Conservation (phyloP, 1,284 basidiomycete genomes). For the Veloboletus limbatus region DNA sequence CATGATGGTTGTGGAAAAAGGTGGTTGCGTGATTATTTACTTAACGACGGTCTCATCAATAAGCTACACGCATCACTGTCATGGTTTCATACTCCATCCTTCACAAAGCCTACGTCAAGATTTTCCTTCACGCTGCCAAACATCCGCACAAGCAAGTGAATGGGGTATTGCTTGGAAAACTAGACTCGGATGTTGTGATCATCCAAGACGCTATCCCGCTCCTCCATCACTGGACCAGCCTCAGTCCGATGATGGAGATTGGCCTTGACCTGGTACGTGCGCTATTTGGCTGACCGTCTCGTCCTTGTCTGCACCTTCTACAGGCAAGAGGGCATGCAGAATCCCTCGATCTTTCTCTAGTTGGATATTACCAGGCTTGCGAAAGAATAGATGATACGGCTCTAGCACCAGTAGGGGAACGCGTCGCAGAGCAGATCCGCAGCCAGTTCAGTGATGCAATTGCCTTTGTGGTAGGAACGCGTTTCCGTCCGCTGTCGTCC, state of each 20-base stretch:
- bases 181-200: constrained; percentile 37
- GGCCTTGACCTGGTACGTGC: constrained; percentile 65
- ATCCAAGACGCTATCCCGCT: constrained; percentile 69
- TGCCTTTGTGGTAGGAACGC: constrained; percentile 55
- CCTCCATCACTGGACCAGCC: constrained; percentile 74
- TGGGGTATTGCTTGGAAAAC: constrained; percentile 60
- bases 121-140: constrained; percentile 71
- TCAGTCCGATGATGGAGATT: constrained; percentile 79
- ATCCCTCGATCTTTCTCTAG: constrained; percentile 45
- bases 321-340: constrained; percentile 59
- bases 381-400: constrained; percentile 56
- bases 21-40: too few species aligned
- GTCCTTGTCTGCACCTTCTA: constrained; percentile 3
- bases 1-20: constrained; percentile 10
- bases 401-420: constrained; percentile 63
- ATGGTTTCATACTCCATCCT: constrained; percentile 50
- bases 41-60: too few species aligned
- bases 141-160: constrained; percentile 68
- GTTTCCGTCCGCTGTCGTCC: constrained; percentile 4
- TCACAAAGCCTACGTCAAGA: constrained; percentile 59
- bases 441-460: constrained; percentile 53
- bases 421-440: constrained; percentile 51
- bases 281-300: neutral
- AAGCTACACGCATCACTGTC: too few species aligned
- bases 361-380: constrained; percentile 74